phyloP scores from a whole-genome alignment of 2,329 filamentous ascomycete genomes.

The Microsporum audouinii region DNA sequence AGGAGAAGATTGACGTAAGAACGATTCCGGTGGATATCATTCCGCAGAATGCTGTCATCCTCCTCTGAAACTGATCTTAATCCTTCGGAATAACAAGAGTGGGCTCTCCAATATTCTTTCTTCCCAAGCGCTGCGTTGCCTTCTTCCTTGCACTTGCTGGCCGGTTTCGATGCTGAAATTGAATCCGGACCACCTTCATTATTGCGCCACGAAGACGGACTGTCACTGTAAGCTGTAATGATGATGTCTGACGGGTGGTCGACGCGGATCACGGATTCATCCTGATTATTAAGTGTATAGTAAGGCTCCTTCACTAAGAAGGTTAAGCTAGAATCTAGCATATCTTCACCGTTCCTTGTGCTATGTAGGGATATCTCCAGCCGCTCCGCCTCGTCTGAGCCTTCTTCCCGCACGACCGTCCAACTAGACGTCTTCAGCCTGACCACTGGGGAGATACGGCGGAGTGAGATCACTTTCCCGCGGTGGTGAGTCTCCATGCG shows the following conservation, averaged over 20 bases:
- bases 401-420: background rate
- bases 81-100: background rate
- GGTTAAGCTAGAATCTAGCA: slow-evolving; percentile 18
- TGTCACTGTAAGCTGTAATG: slow-evolving; percentile 12
- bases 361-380: background rate
- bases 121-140: background rate
- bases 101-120: background rate
- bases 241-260: slow-evolving; percentile 44
- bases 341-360: background rate
- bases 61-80: background rate
- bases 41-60: background rate
- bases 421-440: background rate
- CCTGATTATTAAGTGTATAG: slow-evolving; percentile 33
- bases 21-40: background rate
- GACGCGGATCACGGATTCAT: slow-evolving; percentile 37
- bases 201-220: background rate
- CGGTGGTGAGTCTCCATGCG: background rate
- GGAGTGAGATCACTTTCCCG: background rate
- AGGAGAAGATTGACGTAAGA: slow-evolving; percentile 2
- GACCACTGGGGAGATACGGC: slow-evolving; percentile 1
- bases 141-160: background rate
- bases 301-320: slow-evolving; percentile 46
- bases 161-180: background rate
- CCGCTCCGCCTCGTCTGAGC: background rate
- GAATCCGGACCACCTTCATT: background rate